Evolutionary conservation across 225 moss, liverwort and hornwort genomes (phyloP), one percentile per base, ranked within the genome.

Genomic region (Sphagnum tenellum): DNA sequence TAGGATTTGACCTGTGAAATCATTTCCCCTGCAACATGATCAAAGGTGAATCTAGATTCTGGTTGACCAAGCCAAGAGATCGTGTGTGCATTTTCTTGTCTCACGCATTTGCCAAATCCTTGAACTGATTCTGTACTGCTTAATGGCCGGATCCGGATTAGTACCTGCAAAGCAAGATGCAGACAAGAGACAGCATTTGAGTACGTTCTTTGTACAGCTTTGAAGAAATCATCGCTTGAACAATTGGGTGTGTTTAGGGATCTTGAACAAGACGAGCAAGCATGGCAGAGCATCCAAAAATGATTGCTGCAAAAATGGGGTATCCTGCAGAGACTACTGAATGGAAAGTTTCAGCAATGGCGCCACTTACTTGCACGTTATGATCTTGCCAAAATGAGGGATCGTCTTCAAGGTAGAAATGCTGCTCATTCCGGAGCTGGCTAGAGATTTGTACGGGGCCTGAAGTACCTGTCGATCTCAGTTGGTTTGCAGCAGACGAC

Each of bases 341-440:
- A 53, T 6, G 53, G 8, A 53, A 53, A 53, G 53, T 6, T 29
- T 29, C 29, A 53, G 10, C 53, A 53, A 53, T 53, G 10, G 57
- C 57, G 57, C 57, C 48, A 46, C 64, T 64, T 60, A 94, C 94
- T 86, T 94, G 90, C 55, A 94, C 88, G 59, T 78, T 90, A 67
- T 94, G 93, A 61, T 90, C 93, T 66, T 71, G 78, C 93, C 93
- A 94, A 75, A 94, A 94, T 44, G 76, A 88, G 46, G 86, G 73
- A 71, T 94, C 90, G 75, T 87, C 94, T 68, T 90, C 90, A 71
- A 94, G 73, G 63, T 81, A 72, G 58, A 90, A 90, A 46, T 75
- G 76, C 7, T 78, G 76, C 56, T 74, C 74, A 8, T 78, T 78
- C 29, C 29, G 29, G 29, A 29, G 29, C 29, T 29, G 29, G 29